Conservation (phyloP, 305 asterid genomes). For the Fraxinus sp. region DNA sequence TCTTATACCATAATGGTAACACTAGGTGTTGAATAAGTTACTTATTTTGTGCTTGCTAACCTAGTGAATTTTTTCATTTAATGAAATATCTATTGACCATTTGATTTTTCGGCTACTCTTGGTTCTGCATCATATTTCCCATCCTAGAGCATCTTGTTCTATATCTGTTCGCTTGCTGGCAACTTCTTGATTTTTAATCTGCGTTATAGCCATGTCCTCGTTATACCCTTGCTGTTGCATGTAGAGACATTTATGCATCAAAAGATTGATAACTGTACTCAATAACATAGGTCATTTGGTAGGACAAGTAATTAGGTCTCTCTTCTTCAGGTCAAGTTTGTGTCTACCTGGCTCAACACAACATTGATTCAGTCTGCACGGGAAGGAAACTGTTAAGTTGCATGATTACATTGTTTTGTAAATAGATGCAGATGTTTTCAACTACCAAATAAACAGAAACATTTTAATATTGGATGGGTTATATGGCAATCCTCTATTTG, state of each 20-base stretch:
- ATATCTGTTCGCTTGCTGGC: not conserved
- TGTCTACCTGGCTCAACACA: not conserved
- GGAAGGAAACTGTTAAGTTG: not conserved
- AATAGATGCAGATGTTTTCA: slow-evolving; percentile 8
- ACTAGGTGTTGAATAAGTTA: not conserved
- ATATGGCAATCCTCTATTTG: not conserved
- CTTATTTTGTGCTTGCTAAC: not conserved
- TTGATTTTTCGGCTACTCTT: not conserved
- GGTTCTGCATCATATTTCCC: not conserved
- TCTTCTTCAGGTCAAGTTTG: not conserved
- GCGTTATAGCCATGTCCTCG: not conserved
- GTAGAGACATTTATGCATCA: not conserved
- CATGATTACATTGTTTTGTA: not conserved
- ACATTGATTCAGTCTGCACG: not conserved
- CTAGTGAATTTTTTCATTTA: not conserved
- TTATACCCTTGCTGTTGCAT: not conserved
- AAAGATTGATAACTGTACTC: not conserved
- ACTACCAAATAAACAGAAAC: not conserved
- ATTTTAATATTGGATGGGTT: not conserved
- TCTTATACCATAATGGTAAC: not conserved
- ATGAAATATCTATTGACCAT: not conserved
- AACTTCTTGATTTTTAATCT: not conserved
- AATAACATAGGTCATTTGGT: not conserved
- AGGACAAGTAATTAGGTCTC: not conserved
- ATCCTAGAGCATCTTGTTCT: not conserved